Conservation (phyloP, 352 stramenopile genomes). For the Phytophthora sp. region DNA sequence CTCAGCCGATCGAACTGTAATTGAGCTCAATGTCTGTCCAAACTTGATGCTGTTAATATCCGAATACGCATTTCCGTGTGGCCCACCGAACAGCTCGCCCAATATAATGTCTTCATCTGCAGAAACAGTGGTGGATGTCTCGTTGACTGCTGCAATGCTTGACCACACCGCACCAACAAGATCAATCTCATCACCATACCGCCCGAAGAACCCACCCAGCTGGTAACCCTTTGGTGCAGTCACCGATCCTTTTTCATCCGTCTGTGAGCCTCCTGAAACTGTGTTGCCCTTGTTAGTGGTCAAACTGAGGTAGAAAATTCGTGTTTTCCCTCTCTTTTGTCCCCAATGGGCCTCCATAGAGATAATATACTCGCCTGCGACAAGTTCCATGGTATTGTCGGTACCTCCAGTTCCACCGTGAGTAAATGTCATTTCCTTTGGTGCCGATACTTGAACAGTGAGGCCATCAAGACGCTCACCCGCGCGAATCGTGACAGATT, state of each 20-base stretch:
- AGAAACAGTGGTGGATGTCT: conserved; percentile 8
- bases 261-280: conserved; percentile 18
- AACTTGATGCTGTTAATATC: conserved; percentile 31
- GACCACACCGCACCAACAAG: conserved; percentile 26
- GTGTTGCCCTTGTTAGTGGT: conserved; percentile 9
- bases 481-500: conserved; percentile 20
- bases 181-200: conserved; percentile 23
- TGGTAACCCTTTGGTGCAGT: conserved; percentile 25
- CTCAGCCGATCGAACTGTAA: conserved; percentile 24
- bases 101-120: conserved; percentile 25
- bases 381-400: conserved; percentile 10
- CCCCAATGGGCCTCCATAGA: conserved; percentile 16
- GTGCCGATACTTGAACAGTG: conserved; percentile 7
- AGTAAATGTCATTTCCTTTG: conserved; percentile 23
- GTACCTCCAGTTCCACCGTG: conserved; percentile 23
- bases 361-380: conserved; percentile 20
- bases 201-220: conserved; percentile 26
- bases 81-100: conserved; percentile 21
- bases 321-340: conserved; percentile 2
- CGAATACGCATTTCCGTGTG: conserved; percentile 25
- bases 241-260: conserved; percentile 11
- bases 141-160: conserved; percentile 28
- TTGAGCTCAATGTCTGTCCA: conserved; percentile 8
- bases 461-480: conserved; percentile 32
- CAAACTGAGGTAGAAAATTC: conserved; percentile 26